A percentile compares a stretch with the other conserved stretches of the same genome.
Evolutionary conservation across 768 basidiomycete species (phyloP).

Genomic region (Punctularia strigosozonata): DNA sequence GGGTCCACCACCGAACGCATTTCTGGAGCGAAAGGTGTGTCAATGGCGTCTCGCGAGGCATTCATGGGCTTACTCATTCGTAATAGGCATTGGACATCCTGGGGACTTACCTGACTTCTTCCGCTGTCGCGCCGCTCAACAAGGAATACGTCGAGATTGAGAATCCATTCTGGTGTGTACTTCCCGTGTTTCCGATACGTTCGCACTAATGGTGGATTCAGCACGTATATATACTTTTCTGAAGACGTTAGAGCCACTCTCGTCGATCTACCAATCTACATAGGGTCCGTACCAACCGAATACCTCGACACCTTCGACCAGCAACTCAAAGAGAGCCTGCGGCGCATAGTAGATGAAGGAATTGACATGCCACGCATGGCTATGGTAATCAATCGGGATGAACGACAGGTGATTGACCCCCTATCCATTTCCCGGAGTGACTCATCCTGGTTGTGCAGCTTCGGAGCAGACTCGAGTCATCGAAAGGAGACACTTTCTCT

Average conservation of each 20-base stretch:
- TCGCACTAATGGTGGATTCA: constrained; percentile 16
- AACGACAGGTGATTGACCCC: constrained; percentile 53
- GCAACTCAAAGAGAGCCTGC: constrained; percentile 56
- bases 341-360: constrained; percentile 58
- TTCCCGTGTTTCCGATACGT: not conserved
- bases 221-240: constrained; percentile 79
- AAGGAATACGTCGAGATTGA: constrained; percentile 92
- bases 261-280: constrained; percentile 63
- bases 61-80: constrained; percentile 1
- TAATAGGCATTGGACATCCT: constrained; percentile 73
- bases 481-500: constrained; percentile 73
- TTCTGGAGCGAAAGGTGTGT: constrained; percentile 57
- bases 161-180: constrained; percentile 69
- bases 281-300: constrained; percentile 77
- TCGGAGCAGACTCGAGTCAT: constrained; percentile 73
- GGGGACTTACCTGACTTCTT: constrained; percentile 81
- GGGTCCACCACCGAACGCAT: constrained; percentile 65
- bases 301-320: constrained; percentile 61
- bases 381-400: constrained; percentile 78
- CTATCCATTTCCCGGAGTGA: not conserved
- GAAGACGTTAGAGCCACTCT: constrained; percentile 65
- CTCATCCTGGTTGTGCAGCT: constrained; percentile 33
- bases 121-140: constrained; percentile 67
- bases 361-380: constrained; percentile 87
- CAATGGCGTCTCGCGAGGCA: constrained; percentile 1